Evolutionary conservation across 495 filamentous ascomycete species (phyloP), one percentile per base, ranked within the genome.

Genomic region (Wilcoxina mikolae): DNA sequence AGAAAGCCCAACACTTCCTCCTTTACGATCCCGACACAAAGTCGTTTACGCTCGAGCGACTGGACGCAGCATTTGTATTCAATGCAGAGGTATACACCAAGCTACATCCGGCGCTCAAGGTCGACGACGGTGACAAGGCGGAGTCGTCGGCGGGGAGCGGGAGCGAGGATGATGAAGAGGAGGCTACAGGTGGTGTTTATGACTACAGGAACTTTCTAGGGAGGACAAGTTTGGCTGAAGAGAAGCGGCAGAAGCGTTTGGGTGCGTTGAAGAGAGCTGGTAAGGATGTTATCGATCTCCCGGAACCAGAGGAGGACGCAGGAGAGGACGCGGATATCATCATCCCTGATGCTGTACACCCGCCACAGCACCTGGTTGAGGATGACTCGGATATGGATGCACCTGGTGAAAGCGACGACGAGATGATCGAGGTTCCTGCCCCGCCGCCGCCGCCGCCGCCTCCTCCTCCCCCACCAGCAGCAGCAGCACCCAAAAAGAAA

Each of bases 1-100:
- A 57, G 12, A 61, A 62, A 45, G 47, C 62, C 10, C 54, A 66
- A 24, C 57, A 62, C 28, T 62, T 66, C 24, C 59, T 66, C 4
- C 38, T 66, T 7, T 66, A 59, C 47, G 51, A 66, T 55, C 62
- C 59, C 1, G n/a, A 50, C 4, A 62, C 59, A 0, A 59, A 65
- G 26, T 45, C 39, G 2, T 62, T 66, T 48, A 66, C 63, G 7
- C 59, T 66, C 26, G 63, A 66, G 56, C 66, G 65, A 27, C 51
- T 66, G 7, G 41, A 46, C 15, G 54, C 59, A 18, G 55, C 63
- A 22, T 62, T 66, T 39, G 61, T 56, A 0, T 65, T 66, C 45
- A 66, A 66, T 47, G 59, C 62, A 3, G 65, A 56, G 11, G 56
- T 65, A 18, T 59, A 55, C 41, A 54, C 62, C n/a, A 53, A 46